Percentiles rank a stretch among this genome's conserved stretches.
phyloP scores from a whole-genome alignment of 345 rosid species.

The Moricandia arvensis region DNA sequence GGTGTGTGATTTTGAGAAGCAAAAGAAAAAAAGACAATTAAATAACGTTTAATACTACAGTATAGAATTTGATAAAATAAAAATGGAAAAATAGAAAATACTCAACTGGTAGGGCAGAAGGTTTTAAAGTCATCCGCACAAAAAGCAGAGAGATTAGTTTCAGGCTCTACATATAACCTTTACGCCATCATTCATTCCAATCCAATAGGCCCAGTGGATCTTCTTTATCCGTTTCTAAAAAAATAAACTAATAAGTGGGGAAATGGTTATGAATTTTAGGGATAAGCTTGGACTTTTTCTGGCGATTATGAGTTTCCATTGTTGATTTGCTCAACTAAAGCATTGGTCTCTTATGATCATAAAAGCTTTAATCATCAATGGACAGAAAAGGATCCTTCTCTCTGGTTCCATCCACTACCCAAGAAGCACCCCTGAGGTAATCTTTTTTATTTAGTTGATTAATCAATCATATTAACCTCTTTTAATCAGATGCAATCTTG shows the following conservation, averaged over 20 bases:
- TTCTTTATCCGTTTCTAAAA: conserved; percentile 12
- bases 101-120: conserved; percentile 21
- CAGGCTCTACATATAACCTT: conserved; percentile 17
- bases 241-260: not conserved
- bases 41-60: not conserved
- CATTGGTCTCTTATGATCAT: conserved; percentile 45
- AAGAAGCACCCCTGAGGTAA: conserved; percentile 63
- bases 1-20: not conserved
- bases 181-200: conserved; percentile 11
- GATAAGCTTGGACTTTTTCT: conserved; percentile 14
- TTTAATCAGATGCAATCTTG: not conserved
- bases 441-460: not conserved
- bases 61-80: not conserved
- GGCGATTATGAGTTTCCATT: conserved; percentile 19
- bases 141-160: conserved; percentile 2
- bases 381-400: conserved; percentile 51
- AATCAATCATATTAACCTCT: not conserved
- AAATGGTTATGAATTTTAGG: not conserved
- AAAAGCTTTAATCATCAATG: conserved; percentile 53
- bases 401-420: conserved; percentile 71
- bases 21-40: not conserved
- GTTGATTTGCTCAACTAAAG: conserved; percentile 24
- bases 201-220: conserved; percentile 3
- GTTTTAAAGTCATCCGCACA: conserved; percentile 17
- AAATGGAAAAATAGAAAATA: conserved; percentile 1